Conservation (phyloP, 495 filamentous ascomycete species). For the Podospora tetraspora region DNA sequence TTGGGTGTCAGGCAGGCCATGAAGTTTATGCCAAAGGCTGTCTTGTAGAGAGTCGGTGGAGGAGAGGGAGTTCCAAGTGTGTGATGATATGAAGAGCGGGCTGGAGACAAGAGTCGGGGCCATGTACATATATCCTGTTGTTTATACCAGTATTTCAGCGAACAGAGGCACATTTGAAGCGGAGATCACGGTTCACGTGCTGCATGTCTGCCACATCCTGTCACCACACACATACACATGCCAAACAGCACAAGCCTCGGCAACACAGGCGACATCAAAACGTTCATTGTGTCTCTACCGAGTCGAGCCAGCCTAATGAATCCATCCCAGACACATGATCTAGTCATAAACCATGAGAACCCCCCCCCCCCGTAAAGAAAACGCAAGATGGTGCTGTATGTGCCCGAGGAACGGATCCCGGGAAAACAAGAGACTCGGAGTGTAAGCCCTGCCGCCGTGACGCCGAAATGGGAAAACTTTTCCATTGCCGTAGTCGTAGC, state of each 20-base stretch:
- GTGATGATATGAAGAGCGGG: background rate
- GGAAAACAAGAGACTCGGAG: constrained; percentile 16
- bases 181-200: background rate
- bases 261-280: background rate
- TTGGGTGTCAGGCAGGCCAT: constrained; percentile 77
- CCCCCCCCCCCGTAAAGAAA: constrained; percentile 14
- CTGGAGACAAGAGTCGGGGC: background rate
- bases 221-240: too few relatives aligned
- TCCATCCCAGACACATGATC: constrained; percentile 28
- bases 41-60: constrained; percentile 46
- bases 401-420: constrained; percentile 12
- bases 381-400: constrained; percentile 20
- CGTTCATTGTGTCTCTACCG: constrained; percentile 16
- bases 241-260: background rate
- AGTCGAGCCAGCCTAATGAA: constrained; percentile 14
- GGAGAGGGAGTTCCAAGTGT: background rate
- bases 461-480: constrained; percentile 32
- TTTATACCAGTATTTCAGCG: background rate
- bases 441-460: constrained; percentile 26
- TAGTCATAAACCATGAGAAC: constrained; percentile 29
- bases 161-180: background rate
- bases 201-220: background rate
- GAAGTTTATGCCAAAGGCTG: constrained; percentile 76
- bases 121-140: background rate
- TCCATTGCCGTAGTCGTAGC: constrained; percentile 27